Base-by-base conservation (phyloP, 2,329 filamentous ascomycete genomes). In the Leptographium lundbergii region DNA sequence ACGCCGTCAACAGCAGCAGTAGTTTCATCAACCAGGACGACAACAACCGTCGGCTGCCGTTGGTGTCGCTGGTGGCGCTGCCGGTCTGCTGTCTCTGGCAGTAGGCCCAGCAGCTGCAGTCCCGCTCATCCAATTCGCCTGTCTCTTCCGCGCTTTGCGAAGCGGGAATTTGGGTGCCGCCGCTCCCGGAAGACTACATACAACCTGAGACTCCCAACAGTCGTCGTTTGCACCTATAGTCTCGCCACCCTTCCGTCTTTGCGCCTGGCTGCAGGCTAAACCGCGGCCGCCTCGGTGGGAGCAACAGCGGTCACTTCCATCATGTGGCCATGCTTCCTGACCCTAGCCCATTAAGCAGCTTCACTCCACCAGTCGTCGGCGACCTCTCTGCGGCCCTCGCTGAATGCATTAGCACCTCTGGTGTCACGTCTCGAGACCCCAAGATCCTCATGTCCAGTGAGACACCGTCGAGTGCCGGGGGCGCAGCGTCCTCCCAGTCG, bases 371-470 rank as follows among this genome's bases (percentile, higher is more conserved):
- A 27, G 61, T 67, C 54, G 63, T 65, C 55, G 64, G 61, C 36
- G 36, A 42, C 27, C 39, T n/a, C 39, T 57, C 48, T 17, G 54
- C 19, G 27, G 29, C 55, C 9, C 74, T 75, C 65, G 69, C 72
- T 67, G 75, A 77, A 57, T 77, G 74, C 66, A 64, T 76, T 57
- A 76, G 77, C 61, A 71, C 72, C 57, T 76, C 72, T 58, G 70
- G 69, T 62, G 71, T 73, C 9, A 70, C 73, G 6, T 1, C 29
- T 10, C 25, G 14, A 22, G 47, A 10, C 11, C 10, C 45, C 55
- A 73, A 73, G 62, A 76, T 75, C 52, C 76, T 78, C 72, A 71
- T 74, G 53, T 78, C 77, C 36, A 75, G 73, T 67, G 79, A 81
- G 29, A 72, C 71, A 4, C 71, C 73, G 25, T 72, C 71, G 59